A percentile compares a stretch with the other conserved stretches of the same genome.
Evolutionary conservation across 1,139 yeast species (phyloP).

Genomic region (Tardiomyces depauwii): DNA sequence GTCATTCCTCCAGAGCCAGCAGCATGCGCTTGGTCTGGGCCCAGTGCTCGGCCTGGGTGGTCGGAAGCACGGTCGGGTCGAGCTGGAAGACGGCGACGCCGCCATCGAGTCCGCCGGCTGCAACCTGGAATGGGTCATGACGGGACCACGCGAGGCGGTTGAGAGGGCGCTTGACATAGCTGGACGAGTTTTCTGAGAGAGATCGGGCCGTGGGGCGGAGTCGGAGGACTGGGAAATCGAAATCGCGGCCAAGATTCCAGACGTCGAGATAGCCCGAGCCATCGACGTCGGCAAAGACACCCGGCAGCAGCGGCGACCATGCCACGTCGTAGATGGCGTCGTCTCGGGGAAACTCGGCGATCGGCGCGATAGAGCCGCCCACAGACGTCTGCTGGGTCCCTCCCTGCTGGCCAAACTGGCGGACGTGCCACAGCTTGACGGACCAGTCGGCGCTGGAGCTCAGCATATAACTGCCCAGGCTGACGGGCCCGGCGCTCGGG

Average conservation of each 20-base stretch:
- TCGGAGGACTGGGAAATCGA: conserved; percentile 31
- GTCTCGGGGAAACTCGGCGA: conserved; percentile 7
- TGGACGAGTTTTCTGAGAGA: not conserved
- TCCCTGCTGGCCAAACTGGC: conserved; percentile 8
- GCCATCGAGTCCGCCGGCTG: conserved; percentile 29
- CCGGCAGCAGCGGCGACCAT: conserved; percentile 32
- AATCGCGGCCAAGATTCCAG: conserved; percentile 39
- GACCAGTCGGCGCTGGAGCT: conserved; percentile 34
- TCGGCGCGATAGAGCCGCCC: conserved; percentile 5
- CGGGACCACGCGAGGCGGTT: conserved; percentile 22
- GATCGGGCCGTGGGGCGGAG: conserved; percentile 11
- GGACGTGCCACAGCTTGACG: conserved; percentile 29
- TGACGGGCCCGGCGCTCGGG: conserved; percentile 19
- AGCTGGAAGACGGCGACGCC: conserved; percentile 23
- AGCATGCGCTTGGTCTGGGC: conserved; percentile 5
- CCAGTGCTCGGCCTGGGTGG: conserved; percentile 15
- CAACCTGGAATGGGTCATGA: conserved; percentile 17
- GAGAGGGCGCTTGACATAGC: conserved; percentile 11
- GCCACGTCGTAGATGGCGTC: conserved; percentile 34
- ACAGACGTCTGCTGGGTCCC: not conserved
- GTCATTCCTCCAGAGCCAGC: not conserved
- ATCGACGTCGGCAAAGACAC: conserved; percentile 41
- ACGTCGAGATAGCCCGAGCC: conserved; percentile 37
- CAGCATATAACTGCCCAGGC: conserved; percentile 24
- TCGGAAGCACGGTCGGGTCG: conserved; percentile 7